Percentiles rank a stretch among this genome's conserved stretches.
Conservation (phyloP, 192 early-diverging fungal species). For the Backusella sp. region DNA sequence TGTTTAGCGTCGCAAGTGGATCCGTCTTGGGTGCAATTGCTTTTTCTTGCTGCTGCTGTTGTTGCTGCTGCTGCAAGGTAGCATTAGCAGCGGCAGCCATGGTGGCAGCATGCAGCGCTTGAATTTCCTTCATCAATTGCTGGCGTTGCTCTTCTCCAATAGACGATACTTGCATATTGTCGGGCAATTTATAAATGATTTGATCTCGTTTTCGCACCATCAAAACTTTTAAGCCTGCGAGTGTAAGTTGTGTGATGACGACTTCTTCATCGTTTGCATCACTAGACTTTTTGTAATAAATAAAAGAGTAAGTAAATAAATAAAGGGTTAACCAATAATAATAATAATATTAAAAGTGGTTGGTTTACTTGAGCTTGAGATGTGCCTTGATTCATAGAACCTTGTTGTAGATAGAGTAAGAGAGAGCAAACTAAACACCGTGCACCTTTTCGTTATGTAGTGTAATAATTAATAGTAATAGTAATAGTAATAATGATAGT, state of each 20-base stretch:
- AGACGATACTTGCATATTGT: constrained; percentile 51
- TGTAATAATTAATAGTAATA: too few relatives aligned
- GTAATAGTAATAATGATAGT: neutral
- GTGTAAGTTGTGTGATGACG: constrained; percentile 23
- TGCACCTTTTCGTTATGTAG: too few relatives aligned
- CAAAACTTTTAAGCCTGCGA: constrained; percentile 29
- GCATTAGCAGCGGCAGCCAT: constrained; percentile 13
- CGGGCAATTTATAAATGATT: constrained; percentile 54
- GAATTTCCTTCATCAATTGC: constrained; percentile 44
- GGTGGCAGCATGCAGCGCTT: constrained; percentile 40
- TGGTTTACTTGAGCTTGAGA: neutral
- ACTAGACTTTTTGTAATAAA: neutral
- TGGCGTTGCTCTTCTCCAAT: constrained; percentile 44
- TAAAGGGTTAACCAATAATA: neutral
- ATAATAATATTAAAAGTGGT: neutral
- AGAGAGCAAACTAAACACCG: neutral
- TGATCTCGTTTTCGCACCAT: constrained; percentile 43
- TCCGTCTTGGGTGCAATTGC: constrained; percentile 26
- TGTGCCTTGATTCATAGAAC: neutral
- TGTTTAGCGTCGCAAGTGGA: neutral
- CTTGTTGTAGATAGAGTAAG: neutral
- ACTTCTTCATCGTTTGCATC: constrained; percentile 16
- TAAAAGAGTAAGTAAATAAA: neutral
- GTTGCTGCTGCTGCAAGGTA: neutral
- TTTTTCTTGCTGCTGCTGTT: neutral